Base-by-base conservation (phyloP, 768 basidiomycete species). In the Lactarius indigo region DNA sequence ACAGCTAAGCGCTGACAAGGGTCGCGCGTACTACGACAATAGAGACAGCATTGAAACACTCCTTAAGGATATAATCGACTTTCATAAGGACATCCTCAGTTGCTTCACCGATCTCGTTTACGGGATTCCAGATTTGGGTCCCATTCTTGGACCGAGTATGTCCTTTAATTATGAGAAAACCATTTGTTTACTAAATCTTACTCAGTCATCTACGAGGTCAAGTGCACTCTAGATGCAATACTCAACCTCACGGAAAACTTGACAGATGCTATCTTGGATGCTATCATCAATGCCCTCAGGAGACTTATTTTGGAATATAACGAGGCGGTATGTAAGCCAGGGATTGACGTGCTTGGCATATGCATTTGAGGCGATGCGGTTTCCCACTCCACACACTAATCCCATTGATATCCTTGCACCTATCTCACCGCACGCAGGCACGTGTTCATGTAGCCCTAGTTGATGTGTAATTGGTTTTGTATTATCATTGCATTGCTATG, bases 191-290 rank as follows among this genome's bases (percentile, higher is more conserved):
- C 39, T 59, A 17, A 64, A 58, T 47, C 20, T 52, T 65, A 35
- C 28, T 30, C 59, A 90, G 88, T 84, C 68, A 76, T 87, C 10
- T 84, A 85, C 66, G 76, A 84, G 12, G 72, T 87, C 73, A 89
- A 90, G 73, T 89, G 89, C 71, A 66, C 84, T 30, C 59, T 88
- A 37, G 85, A 87, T 69, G 76, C 76, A 4, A 61, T 84, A 31
- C 75, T 89, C 47, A 78, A 89, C 70, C 72, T 73, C 6, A 71
- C 77, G 2, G 84, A 86, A 73, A 79, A 85, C 70, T 37, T 83
- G 18, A 75, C 79, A 18, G 87, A 88, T 70, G 82, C 72, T 9
- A 64, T 79, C 15, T 63, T 86, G 17, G 87, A 88, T 70, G 82
- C 72, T 9, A 64, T 79, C 15, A 64, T 86, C 69, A 82, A 84